phyloP scores from a whole-genome alignment of 495 filamentous ascomycete species.

The Penicillium robsamsonii region DNA sequence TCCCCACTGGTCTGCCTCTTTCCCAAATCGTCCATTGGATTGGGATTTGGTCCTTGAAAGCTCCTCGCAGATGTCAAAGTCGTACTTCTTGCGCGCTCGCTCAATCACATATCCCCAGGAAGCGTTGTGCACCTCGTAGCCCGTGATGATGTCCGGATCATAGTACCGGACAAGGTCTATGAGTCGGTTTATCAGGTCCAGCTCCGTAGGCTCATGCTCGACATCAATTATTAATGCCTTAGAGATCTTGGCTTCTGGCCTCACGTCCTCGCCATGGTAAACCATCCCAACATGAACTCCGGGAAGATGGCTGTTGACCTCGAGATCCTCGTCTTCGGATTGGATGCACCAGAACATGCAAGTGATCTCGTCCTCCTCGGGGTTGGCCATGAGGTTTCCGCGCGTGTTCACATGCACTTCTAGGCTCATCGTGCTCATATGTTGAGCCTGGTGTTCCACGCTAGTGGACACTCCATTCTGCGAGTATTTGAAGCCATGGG shows the following conservation, averaged over 20 bases:
- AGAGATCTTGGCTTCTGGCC: conserved; percentile 51
- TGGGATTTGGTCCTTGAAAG: conserved; percentile 83
- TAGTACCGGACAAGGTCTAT: conserved; percentile 79
- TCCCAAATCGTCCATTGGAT: conserved; percentile 77
- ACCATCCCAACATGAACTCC: conserved; percentile 58
- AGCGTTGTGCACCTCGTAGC: conserved; percentile 88
- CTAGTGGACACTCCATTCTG: conserved; percentile 72
- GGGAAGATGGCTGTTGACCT: conserved; percentile 52
- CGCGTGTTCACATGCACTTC: conserved; percentile 94
- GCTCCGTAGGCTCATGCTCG: conserved; percentile 71
- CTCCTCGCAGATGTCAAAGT: conserved; percentile 86
- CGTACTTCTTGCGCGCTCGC: conserved; percentile 79
- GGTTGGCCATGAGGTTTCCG: conserved; percentile 76
- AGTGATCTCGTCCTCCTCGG: conserved; percentile 84
- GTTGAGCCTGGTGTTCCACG: conserved; percentile 81
- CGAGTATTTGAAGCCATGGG: conserved; percentile 82
- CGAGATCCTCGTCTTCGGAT: conserved; percentile 61
- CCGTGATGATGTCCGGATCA: conserved; percentile 92
- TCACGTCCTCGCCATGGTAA: conserved; percentile 39
- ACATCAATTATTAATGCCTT: conserved; percentile 56
- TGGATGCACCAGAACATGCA: conserved; percentile 90
- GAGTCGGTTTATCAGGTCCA: conserved; percentile 77
- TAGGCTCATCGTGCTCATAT: conserved; percentile 95
- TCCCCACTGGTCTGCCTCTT: conserved; percentile 85
- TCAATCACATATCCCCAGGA: conserved; percentile 97